Evolutionary conservation across 805 yeast species (phyloP), one percentile per base, ranked within the genome.

Genomic region (Cyberlindnera euphorbiiphila): DNA sequence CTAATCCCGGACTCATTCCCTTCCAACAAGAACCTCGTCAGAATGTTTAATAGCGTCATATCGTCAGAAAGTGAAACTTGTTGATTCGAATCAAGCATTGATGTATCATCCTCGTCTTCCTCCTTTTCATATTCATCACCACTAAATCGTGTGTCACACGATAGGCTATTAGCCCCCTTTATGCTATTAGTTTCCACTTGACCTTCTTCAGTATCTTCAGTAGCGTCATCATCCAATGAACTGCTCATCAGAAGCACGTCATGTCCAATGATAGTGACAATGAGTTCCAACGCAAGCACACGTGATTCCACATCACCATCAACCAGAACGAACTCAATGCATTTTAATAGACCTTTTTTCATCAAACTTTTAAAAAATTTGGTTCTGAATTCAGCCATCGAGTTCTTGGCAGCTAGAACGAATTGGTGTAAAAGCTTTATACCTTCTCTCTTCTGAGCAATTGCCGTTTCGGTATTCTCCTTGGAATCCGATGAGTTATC

Each of bases 201-300:
- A n/a, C 28, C 13, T 9, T 41, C 36, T 11, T 24, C 22, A 10
- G 25, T 17, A 3, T 19, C 16, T 14, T 29, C 29, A 4, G 25
- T 23, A 7, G 9, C 13, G 14, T 36, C 41, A 6, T 33, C 36
- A 4, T 47, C 50, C 14, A 24, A 19, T 7, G 43, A 23, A 7
- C 55, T 59, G 39, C 61, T 64, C 25, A 85, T 76, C 27, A 85
- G 59, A 12, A 78, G 59, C 9, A 85, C 80, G 53, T 88, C 96
- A 49, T 85, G 91, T 42, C 89, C 96, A 18, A 89, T 81, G 5
- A 88, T 79, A 1, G 87, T 68, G 8, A 85, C 83, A 12, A 89
- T 72, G 8, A 86, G 62, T 54, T 91, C 97, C 0, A 93, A 80
- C 0, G 95, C 94, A 16, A 84, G 54, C 2, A 80, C 76, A 39